Percentiles rank a stretch among this genome's conserved stretches.
These are phyloP conservation scores for Mycosarcoma maydis DNA, from an alignment of 1,284 basidiomycete genomes.

Conservation along the genomic window DNA sequence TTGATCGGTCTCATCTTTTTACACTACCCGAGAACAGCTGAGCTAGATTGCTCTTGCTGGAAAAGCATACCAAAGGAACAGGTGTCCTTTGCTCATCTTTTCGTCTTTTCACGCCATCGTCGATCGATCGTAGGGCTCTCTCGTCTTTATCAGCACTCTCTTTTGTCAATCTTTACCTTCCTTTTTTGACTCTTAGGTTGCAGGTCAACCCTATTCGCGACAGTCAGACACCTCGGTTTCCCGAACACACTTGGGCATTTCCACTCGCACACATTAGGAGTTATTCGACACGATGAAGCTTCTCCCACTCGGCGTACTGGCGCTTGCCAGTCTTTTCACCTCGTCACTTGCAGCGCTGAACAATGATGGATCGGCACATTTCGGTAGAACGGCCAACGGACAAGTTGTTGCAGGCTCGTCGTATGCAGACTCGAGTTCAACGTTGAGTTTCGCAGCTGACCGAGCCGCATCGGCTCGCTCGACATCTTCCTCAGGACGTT, in stretches of 20 bases:
- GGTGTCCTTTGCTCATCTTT: slow-evolving; percentile 5
- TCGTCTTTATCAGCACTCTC: slow-evolving; percentile 6
- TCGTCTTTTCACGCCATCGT: slow-evolving; percentile 8
- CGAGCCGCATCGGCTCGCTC: slow-evolving; percentile 1
- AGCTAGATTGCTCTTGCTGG: slow-evolving; percentile 5
- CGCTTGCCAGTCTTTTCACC: slow-evolving; percentile 22
- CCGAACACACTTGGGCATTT: no score
- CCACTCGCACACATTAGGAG: background rate
- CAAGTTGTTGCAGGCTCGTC: background rate
- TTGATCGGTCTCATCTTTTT: slow-evolving; percentile 25
- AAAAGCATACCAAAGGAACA: slow-evolving; percentile 3
- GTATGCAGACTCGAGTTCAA: background rate
- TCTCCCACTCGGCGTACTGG: slow-evolving; percentile 23
- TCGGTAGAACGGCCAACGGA: background rate
- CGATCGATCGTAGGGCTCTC: slow-evolving; percentile 21
- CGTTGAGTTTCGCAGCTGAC: slow-evolving; percentile 11
- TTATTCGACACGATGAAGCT: slow-evolving; percentile 22
- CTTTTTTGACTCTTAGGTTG: no score
- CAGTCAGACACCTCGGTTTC: background rate
- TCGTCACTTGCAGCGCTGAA: slow-evolving; percentile 13
- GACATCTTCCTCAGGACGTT: background rate
- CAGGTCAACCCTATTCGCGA: slow-evolving; percentile 24
- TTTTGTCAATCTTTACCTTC: background rate
- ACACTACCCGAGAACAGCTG: slow-evolving; percentile 4
- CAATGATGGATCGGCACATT: background rate